Conservation (phyloP, 768 basidiomycete species). For the Suillus plorans region DNA sequence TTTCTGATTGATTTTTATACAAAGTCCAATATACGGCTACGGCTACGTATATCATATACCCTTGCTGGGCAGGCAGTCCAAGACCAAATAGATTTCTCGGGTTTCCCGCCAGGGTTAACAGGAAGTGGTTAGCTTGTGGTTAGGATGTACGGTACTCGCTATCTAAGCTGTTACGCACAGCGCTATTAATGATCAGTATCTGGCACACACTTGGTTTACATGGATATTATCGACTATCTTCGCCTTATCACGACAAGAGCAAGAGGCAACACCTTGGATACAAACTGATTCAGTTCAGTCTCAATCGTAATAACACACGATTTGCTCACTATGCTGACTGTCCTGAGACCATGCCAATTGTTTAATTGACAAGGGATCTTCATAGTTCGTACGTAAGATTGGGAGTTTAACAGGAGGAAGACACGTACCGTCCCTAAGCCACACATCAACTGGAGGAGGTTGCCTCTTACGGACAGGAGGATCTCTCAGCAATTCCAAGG, state of each 20-base stretch:
- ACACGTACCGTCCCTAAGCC: constrained; percentile 1
- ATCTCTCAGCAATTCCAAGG: constrained; percentile 1
- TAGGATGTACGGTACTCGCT: constrained; percentile 17
- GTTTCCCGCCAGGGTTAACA: constrained; percentile 80
- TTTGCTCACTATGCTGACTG: background rate
- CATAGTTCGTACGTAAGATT: background rate
- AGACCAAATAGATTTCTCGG: constrained; percentile 93
- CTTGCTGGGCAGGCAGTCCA: constrained; percentile 68
- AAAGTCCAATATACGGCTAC: constrained; percentile 80
- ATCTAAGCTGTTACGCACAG: constrained; percentile 17
- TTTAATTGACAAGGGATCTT: constrained; percentile 3
- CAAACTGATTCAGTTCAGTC: background rate
- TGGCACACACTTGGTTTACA: background rate
- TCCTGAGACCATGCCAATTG: constrained; percentile 1
- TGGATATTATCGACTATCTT: no score
- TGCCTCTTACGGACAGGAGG: background rate
- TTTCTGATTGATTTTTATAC: constrained; percentile 4
- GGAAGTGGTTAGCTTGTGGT: constrained; percentile 28
- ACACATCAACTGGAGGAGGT: constrained; percentile 3
- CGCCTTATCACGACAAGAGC: background rate
- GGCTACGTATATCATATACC: constrained; percentile 81
- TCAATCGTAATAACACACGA: background rate
- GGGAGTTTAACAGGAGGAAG: background rate
- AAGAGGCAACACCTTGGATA: background rate
- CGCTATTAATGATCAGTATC: background rate